These are phyloP conservation scores for Pseudodiploospora longispora DNA, from an alignment of 2,329 filamentous ascomycete species.

Conservation along the genomic window DNA sequence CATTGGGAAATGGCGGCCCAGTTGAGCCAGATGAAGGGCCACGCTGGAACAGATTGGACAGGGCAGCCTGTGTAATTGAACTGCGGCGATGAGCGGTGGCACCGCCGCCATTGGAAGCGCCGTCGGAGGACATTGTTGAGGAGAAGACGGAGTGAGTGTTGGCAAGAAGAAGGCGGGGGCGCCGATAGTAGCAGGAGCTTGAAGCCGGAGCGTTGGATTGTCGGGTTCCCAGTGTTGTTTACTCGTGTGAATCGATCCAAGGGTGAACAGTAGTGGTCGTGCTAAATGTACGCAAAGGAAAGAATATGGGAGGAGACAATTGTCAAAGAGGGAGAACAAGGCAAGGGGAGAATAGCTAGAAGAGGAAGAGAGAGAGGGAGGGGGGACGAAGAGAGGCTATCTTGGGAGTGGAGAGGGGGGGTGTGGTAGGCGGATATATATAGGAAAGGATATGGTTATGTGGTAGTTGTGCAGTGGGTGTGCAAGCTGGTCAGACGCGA, in stretches of 20 bases:
- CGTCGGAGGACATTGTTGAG: conserved; percentile 29
- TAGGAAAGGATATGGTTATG: too few species aligned
- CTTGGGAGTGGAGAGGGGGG: neutral
- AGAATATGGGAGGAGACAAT: too few species aligned
- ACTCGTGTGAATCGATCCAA: too few species aligned
- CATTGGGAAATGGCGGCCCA: conserved; percentile 34
- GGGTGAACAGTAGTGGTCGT: too few species aligned
- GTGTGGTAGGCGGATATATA: conserved; percentile 1
- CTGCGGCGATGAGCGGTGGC: conserved; percentile 43
- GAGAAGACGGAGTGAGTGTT: neutral
- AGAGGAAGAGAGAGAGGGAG: conserved; percentile 9
- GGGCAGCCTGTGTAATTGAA: conserved; percentile 48
- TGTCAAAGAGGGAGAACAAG: neutral
- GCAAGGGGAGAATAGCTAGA: conserved; percentile 1
- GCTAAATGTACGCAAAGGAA: too few species aligned
- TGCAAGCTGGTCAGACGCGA: too few species aligned
- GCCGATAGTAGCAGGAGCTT: neutral
- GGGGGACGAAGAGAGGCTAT: conserved; percentile 1
- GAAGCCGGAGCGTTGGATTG: too few species aligned
- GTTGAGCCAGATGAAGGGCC: conserved; percentile 43
- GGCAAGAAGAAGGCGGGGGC: neutral
- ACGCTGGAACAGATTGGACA: conserved; percentile 52
- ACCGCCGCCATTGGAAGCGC: conserved; percentile 22
- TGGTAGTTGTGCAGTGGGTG: too few species aligned
- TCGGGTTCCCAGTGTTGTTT: too few species aligned